These are phyloP conservation scores for Tetrapisispora fleetii DNA, from an alignment of 805 yeast species.

Conservation along the genomic window DNA sequence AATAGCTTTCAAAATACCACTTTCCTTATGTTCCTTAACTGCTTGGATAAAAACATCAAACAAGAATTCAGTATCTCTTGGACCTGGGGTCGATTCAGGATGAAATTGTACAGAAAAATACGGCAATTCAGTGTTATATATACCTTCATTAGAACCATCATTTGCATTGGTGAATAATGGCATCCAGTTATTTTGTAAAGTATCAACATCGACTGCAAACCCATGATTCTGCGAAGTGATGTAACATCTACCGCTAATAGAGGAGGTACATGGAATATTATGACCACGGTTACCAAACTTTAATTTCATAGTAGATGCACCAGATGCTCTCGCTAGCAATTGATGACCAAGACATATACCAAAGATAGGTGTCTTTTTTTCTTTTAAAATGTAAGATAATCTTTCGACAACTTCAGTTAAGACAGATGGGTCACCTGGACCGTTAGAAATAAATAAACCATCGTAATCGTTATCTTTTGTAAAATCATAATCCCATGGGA, in stretches of 20 bases:
- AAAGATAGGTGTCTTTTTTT: slow-evolving; percentile 77
- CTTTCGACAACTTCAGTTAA: slow-evolving; percentile 58
- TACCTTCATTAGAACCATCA: slow-evolving; percentile 98
- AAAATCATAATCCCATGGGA: slow-evolving; percentile 91
- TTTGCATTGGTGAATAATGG: slow-evolving; percentile 92
- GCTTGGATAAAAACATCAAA: slow-evolving; percentile 87
- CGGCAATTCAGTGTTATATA: slow-evolving; percentile 79
- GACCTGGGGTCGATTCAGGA: slow-evolving; percentile 99
- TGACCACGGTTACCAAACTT: slow-evolving; percentile 99
- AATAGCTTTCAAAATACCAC: slow-evolving; percentile 53
- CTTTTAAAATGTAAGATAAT: slow-evolving; percentile 46
- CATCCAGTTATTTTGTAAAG: slow-evolving; percentile 76
- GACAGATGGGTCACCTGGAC: slow-evolving; percentile 98
- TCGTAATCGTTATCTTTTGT: slow-evolving; percentile 65
- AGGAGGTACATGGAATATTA: slow-evolving; percentile 90
- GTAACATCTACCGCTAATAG: slow-evolving; percentile 89
- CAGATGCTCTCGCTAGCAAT: slow-evolving; percentile 87
- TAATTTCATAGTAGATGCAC: slow-evolving; percentile 84
- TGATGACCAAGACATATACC: slow-evolving; percentile 99
- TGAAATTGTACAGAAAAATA: slow-evolving; percentile 97
- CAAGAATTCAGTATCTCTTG: slow-evolving; percentile 95
- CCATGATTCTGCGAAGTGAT: slow-evolving; percentile 99
- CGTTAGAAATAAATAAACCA: slow-evolving; percentile 93
- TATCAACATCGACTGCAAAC: slow-evolving; percentile 80
- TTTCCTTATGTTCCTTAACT: slow-evolving; percentile 53